A percentile compares a stretch with the other conserved stretches of the same genome.
These are phyloP conservation scores for Whalleya microplaca DNA, from an alignment of 2,329 filamentous ascomycete species.

Conservation along the genomic window DNA sequence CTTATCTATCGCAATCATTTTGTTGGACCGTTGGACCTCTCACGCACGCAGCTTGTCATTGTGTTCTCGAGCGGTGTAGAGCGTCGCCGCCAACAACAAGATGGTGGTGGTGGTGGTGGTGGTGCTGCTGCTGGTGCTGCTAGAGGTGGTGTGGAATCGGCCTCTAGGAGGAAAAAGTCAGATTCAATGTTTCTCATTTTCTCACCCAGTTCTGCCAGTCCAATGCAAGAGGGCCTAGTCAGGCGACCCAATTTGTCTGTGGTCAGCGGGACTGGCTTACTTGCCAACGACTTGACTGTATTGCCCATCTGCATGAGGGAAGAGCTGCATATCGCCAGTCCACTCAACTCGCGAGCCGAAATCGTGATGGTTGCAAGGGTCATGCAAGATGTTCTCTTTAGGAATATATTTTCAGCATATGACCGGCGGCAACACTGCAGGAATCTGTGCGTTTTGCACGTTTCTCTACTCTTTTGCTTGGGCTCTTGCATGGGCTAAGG, in stretches of 20 bases:
- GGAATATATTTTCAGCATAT: conserved; percentile 36
- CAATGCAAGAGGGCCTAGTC: conserved; percentile 34
- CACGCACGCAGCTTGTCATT: conserved; percentile 5
- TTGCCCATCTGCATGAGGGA: conserved; percentile 37
- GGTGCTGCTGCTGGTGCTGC: neutral
- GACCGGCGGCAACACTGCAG: conserved; percentile 31
- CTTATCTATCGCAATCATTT: conserved; percentile 24
- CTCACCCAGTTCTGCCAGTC: conserved; percentile 27
- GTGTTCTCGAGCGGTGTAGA: conserved; percentile 22
- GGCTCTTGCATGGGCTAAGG: conserved; percentile 28
- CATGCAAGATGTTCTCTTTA: conserved; percentile 36
- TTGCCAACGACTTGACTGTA: conserved; percentile 31
- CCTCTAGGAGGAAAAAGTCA: conserved; percentile 22
- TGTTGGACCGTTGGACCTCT: neutral
- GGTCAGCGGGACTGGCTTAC: conserved; percentile 39
- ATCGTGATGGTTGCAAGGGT: conserved; percentile 38
- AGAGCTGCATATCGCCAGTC: conserved; percentile 36
- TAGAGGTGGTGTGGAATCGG: conserved; percentile 28
- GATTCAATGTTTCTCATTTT: conserved; percentile 29
- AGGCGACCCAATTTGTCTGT: conserved; percentile 39
- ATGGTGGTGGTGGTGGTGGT: neutral
- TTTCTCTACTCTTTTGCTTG: conserved; percentile 12
- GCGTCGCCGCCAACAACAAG: conserved; percentile 12
- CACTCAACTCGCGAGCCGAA: conserved; percentile 35
- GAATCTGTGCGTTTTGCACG: conserved; percentile 28